phyloP scores from a whole-genome alignment of 1,284 basidiomycete species.

The Ceratobasidium sp. region DNA sequence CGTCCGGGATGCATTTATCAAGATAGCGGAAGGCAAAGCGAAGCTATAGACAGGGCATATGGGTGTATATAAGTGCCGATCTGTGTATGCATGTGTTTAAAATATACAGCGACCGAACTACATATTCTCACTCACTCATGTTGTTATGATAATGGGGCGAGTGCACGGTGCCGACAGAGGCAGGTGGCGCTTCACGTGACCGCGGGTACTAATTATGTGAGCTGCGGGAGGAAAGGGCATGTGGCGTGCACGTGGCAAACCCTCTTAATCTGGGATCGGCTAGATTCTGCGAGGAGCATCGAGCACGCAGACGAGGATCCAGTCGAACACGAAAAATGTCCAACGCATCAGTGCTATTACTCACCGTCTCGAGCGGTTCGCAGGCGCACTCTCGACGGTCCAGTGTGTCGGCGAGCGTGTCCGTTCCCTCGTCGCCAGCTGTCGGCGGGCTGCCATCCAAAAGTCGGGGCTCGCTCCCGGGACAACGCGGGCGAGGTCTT shows the following conservation, averaged over 20 bases:
- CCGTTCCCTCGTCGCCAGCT: slow-evolving; percentile 16
- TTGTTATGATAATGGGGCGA: no score
- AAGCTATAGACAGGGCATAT: slow-evolving; percentile 43
- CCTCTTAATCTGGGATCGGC: slow-evolving; percentile 17
- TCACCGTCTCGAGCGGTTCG: slow-evolving; percentile 5
- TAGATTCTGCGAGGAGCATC: slow-evolving; percentile 10
- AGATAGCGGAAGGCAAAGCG: slow-evolving; percentile 44
- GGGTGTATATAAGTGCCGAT: no score
- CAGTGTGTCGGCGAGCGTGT: slow-evolving; percentile 20
- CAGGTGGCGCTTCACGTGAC: no score
- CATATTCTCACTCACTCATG: no score
- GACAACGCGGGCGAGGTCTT: background rate
- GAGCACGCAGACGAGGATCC: slow-evolving; percentile 28
- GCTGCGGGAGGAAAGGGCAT: slow-evolving; percentile 9
- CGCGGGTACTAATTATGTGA: background rate
- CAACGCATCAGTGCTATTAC: slow-evolving; percentile 8
- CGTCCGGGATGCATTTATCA: slow-evolving; percentile 47
- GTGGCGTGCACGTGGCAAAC: slow-evolving; percentile 34
- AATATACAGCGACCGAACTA: no score
- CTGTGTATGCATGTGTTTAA: no score
- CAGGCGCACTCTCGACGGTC: slow-evolving; percentile 22
- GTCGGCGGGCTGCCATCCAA: background rate
- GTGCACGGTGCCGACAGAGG: no score
- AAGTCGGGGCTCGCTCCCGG: slow-evolving; percentile 34
- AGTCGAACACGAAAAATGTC: background rate